Base-by-base conservation (phyloP, 768 basidiomycete genomes). In the Phanerodontia chrysosporium region DNA sequence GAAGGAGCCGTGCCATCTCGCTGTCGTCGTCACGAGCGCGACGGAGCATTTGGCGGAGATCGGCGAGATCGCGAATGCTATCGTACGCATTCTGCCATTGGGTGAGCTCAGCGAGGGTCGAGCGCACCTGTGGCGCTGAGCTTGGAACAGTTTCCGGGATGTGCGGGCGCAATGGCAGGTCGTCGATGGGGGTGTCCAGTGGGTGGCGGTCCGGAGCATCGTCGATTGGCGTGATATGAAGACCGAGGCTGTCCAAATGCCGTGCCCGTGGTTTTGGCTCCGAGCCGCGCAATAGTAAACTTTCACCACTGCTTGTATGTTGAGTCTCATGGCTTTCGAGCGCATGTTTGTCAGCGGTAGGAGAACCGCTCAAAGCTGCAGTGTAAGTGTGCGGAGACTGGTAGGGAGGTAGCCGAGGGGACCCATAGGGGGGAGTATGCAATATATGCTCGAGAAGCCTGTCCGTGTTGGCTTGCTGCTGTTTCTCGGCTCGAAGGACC, bases 1-100 rank as follows among this genome's bases (percentile, higher is more conserved):
- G 82, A 42, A 90, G 74, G 1, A 85, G 78, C 21, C 77, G 74
- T 30, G 89, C 72, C 78, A 90, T 83, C 63, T 83, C 80, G 9
- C 75, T 80, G 65, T 91, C 90, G 62, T 75, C 84, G 55, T 80
- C 80, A 6, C 80, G 75, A 14, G 87, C 86, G 1, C 69, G 70
- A 6, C 80, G 80, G 77, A 92, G 80, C 51, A 87, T 77, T 58
- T 74, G 72, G 1, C 85, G 74, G 16, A 91, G 73, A 52, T 85
- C 81, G 4, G 75, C 78, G 29, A 76, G 69, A 69, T 91, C 90
- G 32, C 70, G 68, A 12, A 74, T 76, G 10, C 70, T 70, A 67
- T 90, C 89, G 16, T 69, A 66, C 32, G 69, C 72, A 58, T 80
- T 76, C 68, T 85, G 81, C 35, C 69, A 60, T 22, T 69, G 58